Evolutionary conservation across 2,329 filamentous ascomycete species (phyloP), one percentile per base, ranked within the genome.

Genomic region (Colletotrichum incanum): DNA sequence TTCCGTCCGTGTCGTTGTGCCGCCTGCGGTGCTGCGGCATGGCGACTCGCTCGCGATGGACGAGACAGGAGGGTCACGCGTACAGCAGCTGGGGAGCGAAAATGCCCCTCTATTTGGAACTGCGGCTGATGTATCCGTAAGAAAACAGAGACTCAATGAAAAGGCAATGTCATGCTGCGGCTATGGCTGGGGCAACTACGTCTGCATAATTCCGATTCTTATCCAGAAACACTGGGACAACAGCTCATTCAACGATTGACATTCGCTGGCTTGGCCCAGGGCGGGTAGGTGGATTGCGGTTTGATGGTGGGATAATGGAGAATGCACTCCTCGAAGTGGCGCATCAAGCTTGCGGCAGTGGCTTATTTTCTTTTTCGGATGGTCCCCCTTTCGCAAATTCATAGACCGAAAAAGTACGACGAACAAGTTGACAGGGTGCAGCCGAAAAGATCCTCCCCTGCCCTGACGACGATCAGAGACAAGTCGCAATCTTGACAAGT

Each of bases 401-500:
- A 6, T 26, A 16, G 41, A 12, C 58, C 31, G n/a, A 58, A 31
- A 65, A 31, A 37, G 20, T 6, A 26, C 34, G 7, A 37, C 55
- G 23, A 58, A 59, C 7, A 31, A 31, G 39, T n/a, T 6, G n/a
- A 41, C 20, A 50, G 14, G 23, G 39, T 9, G 20, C 43, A 37
- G 16, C 11, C 14, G 56, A 65, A 50, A 12, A 45, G 23, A 12
- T 20, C n/a, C 28, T 9, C 56, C 65, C 65, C 47, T 69, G 69
- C 31, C 54, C 59, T 60, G 69, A 63, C 69, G 69, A 63, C 69
- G 69, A 72, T 72, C 69, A 69, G 65, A 65, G 65, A 69, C 69
- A 65, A 60, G 65, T 72, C 69, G 26, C 59, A 72, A 72, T 72
- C 65, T 72, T 68, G 69, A 64, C 59, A 72, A 64, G 65, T 68